phyloP scores from a whole-genome alignment of 1,139 yeast genomes.

The Candida gigantensis region DNA sequence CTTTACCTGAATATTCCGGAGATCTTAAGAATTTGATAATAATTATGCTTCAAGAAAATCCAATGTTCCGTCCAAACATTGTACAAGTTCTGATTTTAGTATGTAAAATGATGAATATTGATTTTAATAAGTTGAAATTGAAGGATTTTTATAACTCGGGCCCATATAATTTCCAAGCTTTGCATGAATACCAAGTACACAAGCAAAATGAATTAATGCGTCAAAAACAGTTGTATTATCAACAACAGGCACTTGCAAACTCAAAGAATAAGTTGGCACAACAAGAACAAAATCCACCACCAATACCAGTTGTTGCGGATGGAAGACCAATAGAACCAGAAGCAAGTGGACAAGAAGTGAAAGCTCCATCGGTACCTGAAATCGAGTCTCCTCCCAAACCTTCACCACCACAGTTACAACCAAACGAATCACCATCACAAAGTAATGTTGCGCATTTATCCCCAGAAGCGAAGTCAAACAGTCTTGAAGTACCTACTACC shows the following conservation, averaged over 20 bases:
- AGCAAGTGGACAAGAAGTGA: not conserved
- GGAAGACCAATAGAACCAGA: not conserved
- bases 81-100: constrained; percentile 58
- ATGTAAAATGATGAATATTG: constrained; percentile 32
- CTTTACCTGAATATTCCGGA: constrained; percentile 55
- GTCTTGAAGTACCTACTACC: constrained; percentile 4
- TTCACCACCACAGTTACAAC: too few species aligned
- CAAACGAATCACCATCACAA: too few species aligned
- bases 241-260: constrained; percentile 26
- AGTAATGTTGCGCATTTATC: not conserved
- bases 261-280: constrained; percentile 8
- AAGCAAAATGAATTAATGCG: constrained; percentile 37
- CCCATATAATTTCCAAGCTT: constrained; percentile 45
- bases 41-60: constrained; percentile 79
- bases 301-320: not conserved
- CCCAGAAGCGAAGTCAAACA: constrained; percentile 4
- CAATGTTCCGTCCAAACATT: constrained; percentile 81
- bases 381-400: not conserved
- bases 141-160: constrained; percentile 45
- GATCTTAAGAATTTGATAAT: constrained; percentile 71
- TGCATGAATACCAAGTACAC: constrained; percentile 46
- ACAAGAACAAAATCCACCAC: constrained; percentile 3
- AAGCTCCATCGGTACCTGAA: too few species aligned
- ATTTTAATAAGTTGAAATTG: constrained; percentile 27
- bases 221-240: constrained; percentile 39